These are phyloP conservation scores for Arthroderma sp. DNA, from an alignment of 2,329 filamentous ascomycete genomes.

Conservation along the genomic window DNA sequence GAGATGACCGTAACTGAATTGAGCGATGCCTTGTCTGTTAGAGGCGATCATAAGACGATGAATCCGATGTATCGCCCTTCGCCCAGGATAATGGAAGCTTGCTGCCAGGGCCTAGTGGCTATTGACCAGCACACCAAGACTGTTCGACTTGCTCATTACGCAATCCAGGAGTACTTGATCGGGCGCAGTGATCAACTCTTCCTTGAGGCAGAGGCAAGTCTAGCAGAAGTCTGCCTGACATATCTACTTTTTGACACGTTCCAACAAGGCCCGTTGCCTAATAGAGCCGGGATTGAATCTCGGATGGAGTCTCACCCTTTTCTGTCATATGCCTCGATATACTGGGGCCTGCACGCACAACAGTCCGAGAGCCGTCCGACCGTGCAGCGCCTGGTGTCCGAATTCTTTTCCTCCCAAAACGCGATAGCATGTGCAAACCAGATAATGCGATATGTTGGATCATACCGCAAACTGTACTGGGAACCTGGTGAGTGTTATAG, in stretches of 20 bases:
- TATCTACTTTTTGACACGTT: constrained; percentile 23
- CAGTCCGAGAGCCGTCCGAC: background rate
- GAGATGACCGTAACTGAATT: background rate
- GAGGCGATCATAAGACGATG: background rate
- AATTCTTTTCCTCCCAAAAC: background rate
- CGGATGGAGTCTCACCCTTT: constrained; percentile 15
- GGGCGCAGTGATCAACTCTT: constrained; percentile 21
- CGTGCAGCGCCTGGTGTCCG: background rate
- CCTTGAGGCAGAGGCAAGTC: constrained; percentile 15
- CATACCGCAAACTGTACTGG: background rate
- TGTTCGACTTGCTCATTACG: constrained; percentile 33
- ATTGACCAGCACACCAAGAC: constrained; percentile 15
- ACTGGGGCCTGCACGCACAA: constrained; percentile 19
- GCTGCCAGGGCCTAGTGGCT: constrained; percentile 17
- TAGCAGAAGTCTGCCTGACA: constrained; percentile 20
- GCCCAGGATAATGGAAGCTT: background rate
- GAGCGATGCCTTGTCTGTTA: background rate
- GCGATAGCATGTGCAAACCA: background rate
- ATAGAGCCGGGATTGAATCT: background rate
- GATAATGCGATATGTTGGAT: background rate
- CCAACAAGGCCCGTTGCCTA: background rate
- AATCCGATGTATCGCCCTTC: background rate
- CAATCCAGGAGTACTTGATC: constrained; percentile 38
- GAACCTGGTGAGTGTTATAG: background rate
- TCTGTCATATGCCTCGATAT: constrained; percentile 19